phyloP scores from a whole-genome alignment of 768 basidiomycete genomes.

The Suillus subaureus region DNA sequence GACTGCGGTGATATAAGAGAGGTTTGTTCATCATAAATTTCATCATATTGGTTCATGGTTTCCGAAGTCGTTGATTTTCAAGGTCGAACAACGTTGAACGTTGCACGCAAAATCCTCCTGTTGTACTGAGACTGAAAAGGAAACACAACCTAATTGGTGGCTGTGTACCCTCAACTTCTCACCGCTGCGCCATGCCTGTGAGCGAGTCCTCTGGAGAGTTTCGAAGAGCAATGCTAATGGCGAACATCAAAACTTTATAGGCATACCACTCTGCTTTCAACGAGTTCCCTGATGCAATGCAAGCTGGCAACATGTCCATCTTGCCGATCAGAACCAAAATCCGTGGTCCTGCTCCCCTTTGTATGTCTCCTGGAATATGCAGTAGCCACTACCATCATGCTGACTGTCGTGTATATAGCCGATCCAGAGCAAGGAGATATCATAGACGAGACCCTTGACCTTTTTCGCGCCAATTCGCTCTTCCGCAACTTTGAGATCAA shows the following conservation, averaged over 20 bases:
- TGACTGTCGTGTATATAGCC: slow-evolving; percentile 46
- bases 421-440: slow-evolving; percentile 84
- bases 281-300: slow-evolving; percentile 76
- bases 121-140: background rate
- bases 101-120: background rate
- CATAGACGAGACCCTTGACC: slow-evolving; percentile 92
- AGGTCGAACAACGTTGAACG: slow-evolving; percentile 4
- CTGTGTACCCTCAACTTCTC: slow-evolving; percentile 32
- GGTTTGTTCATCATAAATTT: slow-evolving; percentile 38
- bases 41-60: slow-evolving; percentile 30
- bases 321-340: slow-evolving; percentile 91
- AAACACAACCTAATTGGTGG: slow-evolving; percentile 10
- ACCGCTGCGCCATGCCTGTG: slow-evolving; percentile 50
- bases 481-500: slow-evolving; percentile 99
- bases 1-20: slow-evolving; percentile 49
- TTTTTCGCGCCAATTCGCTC: slow-evolving; percentile 98
- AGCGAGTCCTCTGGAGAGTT: slow-evolving; percentile 28
- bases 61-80: background rate
- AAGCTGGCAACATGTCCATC: slow-evolving; percentile 88
- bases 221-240: slow-evolving; percentile 1
- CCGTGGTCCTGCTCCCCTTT: slow-evolving; percentile 88
- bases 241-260: slow-evolving; percentile 41
- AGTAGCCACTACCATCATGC: slow-evolving; percentile 17
- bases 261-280: slow-evolving; percentile 97
- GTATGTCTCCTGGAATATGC: slow-evolving; percentile 39